Base-by-base conservation (phyloP, 1,284 basidiomycete genomes). In the Sporisorium iseilematis-ciliati region DNA sequence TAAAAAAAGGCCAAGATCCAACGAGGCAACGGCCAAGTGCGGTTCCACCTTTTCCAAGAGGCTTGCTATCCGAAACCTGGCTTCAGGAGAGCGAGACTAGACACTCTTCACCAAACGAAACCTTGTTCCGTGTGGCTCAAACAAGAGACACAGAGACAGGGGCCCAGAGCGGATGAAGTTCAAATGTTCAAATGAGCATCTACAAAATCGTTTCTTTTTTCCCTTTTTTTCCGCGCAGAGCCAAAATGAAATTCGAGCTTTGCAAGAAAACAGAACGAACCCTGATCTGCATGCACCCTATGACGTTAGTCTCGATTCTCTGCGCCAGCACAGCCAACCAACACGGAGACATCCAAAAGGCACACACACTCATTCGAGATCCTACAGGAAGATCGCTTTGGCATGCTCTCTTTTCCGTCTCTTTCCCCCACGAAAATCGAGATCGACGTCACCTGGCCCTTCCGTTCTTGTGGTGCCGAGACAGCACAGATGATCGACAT, bases 171-270 rank as follows among this genome's bases (percentile, higher is more conserved):
- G 49, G 20, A 38, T 40, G 29, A 41, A 41, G 33, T 41, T 53
- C 40, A 54, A 55, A 55, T 55, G 53, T 55, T 55, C 20, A 45
- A 8, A 21, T 31, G 29, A 6, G 5, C 40, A 55, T 55, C 42
- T 55, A 45, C 52, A 31, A 38, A 38, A 38, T 38, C 46, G 26
- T 14, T 26, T 48, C 31, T n/a, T n/a, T 48, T 40, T 29, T 26
- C 41, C 4, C n/a, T 29, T 26, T 18, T 35, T 20, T 20, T 38
- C 11, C n/a, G 46, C 26, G 3, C 16, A 10, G 31, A 26, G 7
- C 35, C 43, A 26, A 26, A 25, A 26, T 16, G 23, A 38, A 38
- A 16, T 38, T 38, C 6, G 14, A 38, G 46, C 46, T n/a, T n/a
- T n/a, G n/a, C n/a, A n/a, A n/a, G n/a, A n/a, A n/a, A n/a, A n/a